phyloP scores from a whole-genome alignment of 371 early-diverging fungal genomes.

The Mucor saturninus region DNA sequence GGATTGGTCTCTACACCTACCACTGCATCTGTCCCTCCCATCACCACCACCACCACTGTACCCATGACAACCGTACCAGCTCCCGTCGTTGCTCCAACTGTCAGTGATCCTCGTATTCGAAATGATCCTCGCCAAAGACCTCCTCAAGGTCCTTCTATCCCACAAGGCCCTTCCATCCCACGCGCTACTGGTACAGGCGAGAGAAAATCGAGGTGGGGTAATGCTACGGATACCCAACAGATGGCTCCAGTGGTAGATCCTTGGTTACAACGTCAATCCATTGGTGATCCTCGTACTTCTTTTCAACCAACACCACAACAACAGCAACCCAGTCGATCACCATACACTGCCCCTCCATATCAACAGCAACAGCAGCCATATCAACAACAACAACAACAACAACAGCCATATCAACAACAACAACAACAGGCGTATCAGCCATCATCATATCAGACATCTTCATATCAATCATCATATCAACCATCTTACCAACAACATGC shows the following conservation, averaged over 20 bases:
- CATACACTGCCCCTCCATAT: background rate
- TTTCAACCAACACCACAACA: slow-evolving; percentile 8
- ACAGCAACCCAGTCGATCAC: background rate
- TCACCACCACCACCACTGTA: slow-evolving; percentile 10
- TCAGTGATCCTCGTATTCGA: slow-evolving; percentile 12
- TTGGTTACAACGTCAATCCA: slow-evolving; percentile 23
- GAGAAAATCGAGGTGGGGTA: slow-evolving; percentile 28
- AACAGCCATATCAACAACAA: background rate
- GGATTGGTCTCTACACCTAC: slow-evolving; percentile 28
- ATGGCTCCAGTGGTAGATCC: slow-evolving; percentile 8
- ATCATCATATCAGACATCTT: slow-evolving; percentile 1
- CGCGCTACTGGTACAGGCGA: slow-evolving; percentile 3
- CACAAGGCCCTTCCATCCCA: slow-evolving; percentile 25
- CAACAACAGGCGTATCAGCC: background rate
- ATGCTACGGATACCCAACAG: slow-evolving; percentile 1
- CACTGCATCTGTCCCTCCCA: slow-evolving; percentile 6
- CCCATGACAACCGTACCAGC: too few species aligned
- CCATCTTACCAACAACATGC: background rate
- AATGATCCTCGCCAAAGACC: slow-evolving; percentile 16
- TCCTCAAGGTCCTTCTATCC: slow-evolving; percentile 16
- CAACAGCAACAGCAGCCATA: background rate
- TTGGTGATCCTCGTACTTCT: slow-evolving; percentile 12
- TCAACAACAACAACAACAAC: slow-evolving; percentile 1
- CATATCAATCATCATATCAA: slow-evolving; percentile 3
- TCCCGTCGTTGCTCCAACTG: too few species aligned